A percentile compares a stretch with the other conserved stretches of the same genome.
Conservation (phyloP, 1,284 basidiomycete genomes). For the Ganoderma lingzhi region DNA sequence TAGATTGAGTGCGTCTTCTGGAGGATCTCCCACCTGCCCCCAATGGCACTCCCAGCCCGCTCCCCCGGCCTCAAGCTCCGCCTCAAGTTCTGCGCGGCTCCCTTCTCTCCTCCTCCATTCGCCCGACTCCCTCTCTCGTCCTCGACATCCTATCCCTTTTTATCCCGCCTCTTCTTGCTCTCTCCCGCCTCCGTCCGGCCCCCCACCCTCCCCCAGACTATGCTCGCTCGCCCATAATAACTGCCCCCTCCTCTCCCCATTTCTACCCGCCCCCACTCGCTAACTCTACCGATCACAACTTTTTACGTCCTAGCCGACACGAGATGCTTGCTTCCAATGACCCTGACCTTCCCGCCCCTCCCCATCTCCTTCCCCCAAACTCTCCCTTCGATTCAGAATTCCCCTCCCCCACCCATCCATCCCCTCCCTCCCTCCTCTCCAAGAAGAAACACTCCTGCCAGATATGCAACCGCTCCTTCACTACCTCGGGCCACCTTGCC, state of each 20-base stretch:
- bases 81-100: conserved; percentile 16
- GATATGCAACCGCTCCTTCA: conserved; percentile 67
- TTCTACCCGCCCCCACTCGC: conserved; percentile 12
- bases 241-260: background rate
- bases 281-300: conserved; percentile 25
- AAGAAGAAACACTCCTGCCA: conserved; percentile 55
- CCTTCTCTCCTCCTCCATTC: background rate
- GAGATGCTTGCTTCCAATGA: conserved; percentile 25
- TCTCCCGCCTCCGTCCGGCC: background rate
- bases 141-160: conserved; percentile 11
- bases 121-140: conserved; percentile 3
- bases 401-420: conserved; percentile 13
- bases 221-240: conserved; percentile 6
- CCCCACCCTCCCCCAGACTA: conserved; percentile 9
- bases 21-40: conserved; percentile 24
- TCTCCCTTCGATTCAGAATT: conserved; percentile 19
- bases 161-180: background rate
- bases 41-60: conserved; percentile 18
- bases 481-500: conserved; percentile 85
- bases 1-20: conserved; percentile 30
- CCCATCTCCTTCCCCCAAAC: conserved; percentile 25
- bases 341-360: conserved; percentile 18
- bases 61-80: conserved; percentile 17
- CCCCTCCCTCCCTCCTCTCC: conserved; percentile 16
- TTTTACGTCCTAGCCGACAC: conserved; percentile 29